Base-by-base conservation (phyloP, 1,139 yeast genomes). In the Pichia sp. region DNA sequence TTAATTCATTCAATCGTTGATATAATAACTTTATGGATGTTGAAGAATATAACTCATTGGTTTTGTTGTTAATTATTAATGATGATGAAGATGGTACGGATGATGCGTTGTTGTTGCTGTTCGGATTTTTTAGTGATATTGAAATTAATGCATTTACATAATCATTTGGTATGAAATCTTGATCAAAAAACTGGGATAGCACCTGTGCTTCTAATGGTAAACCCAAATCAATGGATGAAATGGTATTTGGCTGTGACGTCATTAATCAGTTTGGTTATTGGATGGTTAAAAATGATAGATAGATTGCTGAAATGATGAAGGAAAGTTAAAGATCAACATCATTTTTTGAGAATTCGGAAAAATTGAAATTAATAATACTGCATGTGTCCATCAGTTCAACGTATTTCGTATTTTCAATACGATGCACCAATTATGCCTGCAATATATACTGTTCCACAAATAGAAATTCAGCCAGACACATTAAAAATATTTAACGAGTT, bases 101-200 rank as follows among this genome's bases (percentile, higher is more conserved):
- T 22, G 25, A 22, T 22, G 25, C 25, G 25, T 22, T 22, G 3
- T 22, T 22, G 25, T 22, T 22, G 25, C 25, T 4, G 25, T 22
- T 25, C 4, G 39, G n/a, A 6, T 47, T 45, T 29, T 53, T 58
- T 30, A 65, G 55, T 2, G 70, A 64, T 25, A 70, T 61, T 10
- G 73, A 60, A 48, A 75, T 66, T 7, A 76, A 58, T 1, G 78
- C 74, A 59, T 77, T 80, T 10, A 77, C 67, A 55, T 71, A 77
- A 28, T 77, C 78, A 53, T 73, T 76, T 4, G 80, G 80, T 7
- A 74, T 75, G 54, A 76, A 77, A 13, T 71, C 72, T 27, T 73
- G 74, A 51, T 76, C 79, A 48, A 75, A 73, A 62, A 77, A 76
- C 71, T 76, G 75, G 7, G 74, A 66, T 13, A 75, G 60, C 2